Base-by-base conservation (phyloP, 1,284 basidiomycete species). In the Sparassis latifolia region DNA sequence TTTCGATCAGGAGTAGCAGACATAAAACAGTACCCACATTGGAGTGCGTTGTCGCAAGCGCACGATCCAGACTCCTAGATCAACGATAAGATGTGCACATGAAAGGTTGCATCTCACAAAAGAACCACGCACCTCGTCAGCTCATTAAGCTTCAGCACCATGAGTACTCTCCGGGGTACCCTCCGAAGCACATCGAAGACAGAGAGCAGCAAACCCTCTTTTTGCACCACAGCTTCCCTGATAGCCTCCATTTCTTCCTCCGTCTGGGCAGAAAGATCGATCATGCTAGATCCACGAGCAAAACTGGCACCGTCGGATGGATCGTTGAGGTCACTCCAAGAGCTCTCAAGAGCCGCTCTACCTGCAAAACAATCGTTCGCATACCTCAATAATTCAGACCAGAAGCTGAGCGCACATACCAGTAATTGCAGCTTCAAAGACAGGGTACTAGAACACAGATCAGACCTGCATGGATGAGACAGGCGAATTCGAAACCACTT, bases 351-450 rank as follows among this genome's bases (percentile, higher is more conserved):
- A 0, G 76, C 77, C 7, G 81, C 79, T 42, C 87, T 76, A n/a
- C 86, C 77, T 60, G 45, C 3, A 27, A 6, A 37, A 37, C 35
- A 37, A 37, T 12, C 20, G 20, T 20, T 20, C 20, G 20, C 35
- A 37, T 37, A 37, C 6, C 35, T 37, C 35, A 37, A 37, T 20
- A 20, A 20, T 20, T 20, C 20, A 20, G 20, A 20, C 20, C 20
- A 20, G 20, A 20, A 20, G 20, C 20, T 47, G 6, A 37, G 45
- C 39, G 29, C 20, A 49, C 59, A 49, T 61, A 50, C 80, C 82
- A 1, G 86, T 89, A 47, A 94, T 83, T 4, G 93, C 94, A 42
- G 91, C 89, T 67, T 97, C 92, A 54, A 97, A 92, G 7, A 90
- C 76, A 31, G 86, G 84, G 62, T 91, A 90, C 84, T 89, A 53